Base-by-base conservation (phyloP, 2,329 filamentous ascomycete species). In the Fusarium sp. region DNA sequence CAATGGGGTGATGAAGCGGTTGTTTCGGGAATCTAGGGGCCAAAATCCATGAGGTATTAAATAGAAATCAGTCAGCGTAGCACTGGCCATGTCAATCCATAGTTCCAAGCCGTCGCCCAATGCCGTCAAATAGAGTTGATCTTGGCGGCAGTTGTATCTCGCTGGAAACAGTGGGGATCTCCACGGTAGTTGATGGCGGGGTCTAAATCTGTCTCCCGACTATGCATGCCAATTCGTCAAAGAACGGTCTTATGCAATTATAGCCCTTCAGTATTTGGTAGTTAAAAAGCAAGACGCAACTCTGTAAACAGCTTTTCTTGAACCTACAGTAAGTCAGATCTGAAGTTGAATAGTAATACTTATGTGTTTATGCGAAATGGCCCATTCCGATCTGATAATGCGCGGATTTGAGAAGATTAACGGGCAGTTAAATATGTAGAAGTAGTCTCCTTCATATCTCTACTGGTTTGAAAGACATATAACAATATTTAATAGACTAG, bases 1-100 rank as follows among this genome's bases (percentile, higher is more conserved):
- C 6, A 20, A 0, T 24, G 11, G 14, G 9, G 12, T n/a, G 15
- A 24, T 24, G 6, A 15, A 33, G 26, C 17, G 28, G 9, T 24
- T 5, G 7, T 22, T 5, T 33, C 4, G 12, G 14, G 3, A 24
- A 11, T 11, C 2, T 2, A 13, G 3, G 33, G 4, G 1, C 3
- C 11, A 10, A 2, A 12, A 13, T 18, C 7, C 7, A 2, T 5
- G 36, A 56, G 22, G 9, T 15, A 31, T 56, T 33, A 5, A 56
- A 17, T 33, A 56, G 0, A 4, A 5, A 56, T 33, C 22, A 33
- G 36, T 31, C 38, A 56, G 26, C 22, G 26, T 54, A 18, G 51
- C 5, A 54, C 28, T 12, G 22, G 5, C 17, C 26, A 24, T 42
- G 24, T 14, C 9, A 39, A 6, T 8, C 17, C 38, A 56, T 31